Percentiles rank a stretch among this genome's conserved stretches.
Conservation (phyloP, 768 basidiomycete genomes). For the Termitomyces sp. region DNA sequence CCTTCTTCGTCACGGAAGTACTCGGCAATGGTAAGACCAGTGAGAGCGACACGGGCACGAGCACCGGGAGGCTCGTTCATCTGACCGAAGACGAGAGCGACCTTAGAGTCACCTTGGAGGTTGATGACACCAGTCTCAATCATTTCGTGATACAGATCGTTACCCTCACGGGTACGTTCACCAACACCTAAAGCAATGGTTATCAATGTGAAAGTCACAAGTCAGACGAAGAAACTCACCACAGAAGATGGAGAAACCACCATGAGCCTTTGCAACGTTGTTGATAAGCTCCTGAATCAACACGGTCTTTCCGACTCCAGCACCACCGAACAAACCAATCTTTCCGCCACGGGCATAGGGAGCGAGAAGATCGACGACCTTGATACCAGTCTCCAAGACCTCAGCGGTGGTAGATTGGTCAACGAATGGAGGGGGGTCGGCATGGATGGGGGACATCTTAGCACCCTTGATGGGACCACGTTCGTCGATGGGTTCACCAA, state of each 20-base stretch:
- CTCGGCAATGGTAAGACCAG: conserved; percentile 98
- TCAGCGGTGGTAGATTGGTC: conserved; percentile 99
- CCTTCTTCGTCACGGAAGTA: conserved; percentile 99
- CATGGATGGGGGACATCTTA: conserved; percentile 90
- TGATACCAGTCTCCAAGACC: conserved; percentile 99
- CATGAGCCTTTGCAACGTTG: conserved; percentile 99
- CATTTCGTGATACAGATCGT: conserved; percentile 99
- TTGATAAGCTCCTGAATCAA: conserved; percentile 99
- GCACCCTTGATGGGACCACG: conserved; percentile 98
- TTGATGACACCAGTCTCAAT: conserved; percentile 99
- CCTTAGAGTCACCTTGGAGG: conserved; percentile 99
- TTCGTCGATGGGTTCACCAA: conserved; percentile 99
- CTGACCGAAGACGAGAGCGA: conserved; percentile 99
- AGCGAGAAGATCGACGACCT: conserved; percentile 99
- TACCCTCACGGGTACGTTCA: conserved; percentile 99
- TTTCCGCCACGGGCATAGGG: conserved; percentile 99
- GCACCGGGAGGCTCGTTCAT: conserved; percentile 99
- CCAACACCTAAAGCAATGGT: conserved; percentile 73
- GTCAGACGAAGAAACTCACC: conserved; percentile 38
- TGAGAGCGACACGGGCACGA: conserved; percentile 99
- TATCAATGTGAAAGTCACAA: background rate
- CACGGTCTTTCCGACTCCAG: conserved; percentile 99
- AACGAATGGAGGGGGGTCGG: conserved; percentile 94
- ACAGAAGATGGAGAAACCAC: conserved; percentile 99
- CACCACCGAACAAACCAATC: conserved; percentile 99